These are phyloP conservation scores for Boletus rufocinnamomeus DNA, from an alignment of 768 basidiomycete species.

Conservation along the genomic window DNA sequence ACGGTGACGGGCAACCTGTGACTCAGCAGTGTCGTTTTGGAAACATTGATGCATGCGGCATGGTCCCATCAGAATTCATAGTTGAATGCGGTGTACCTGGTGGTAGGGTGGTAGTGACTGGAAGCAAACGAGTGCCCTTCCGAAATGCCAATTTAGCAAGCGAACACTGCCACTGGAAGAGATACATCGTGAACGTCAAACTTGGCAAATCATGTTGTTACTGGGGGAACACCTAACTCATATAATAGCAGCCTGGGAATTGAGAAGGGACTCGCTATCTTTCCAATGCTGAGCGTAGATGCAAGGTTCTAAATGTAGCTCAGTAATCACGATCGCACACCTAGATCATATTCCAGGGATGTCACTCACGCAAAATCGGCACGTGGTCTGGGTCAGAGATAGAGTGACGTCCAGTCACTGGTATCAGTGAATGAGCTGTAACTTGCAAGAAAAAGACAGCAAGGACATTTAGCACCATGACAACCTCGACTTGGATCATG, in stretches of 20 bases:
- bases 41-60: neutral
- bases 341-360: neutral
- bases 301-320: neutral
- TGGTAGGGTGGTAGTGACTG: too few relatives aligned
- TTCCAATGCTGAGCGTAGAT: neutral
- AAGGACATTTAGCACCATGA: neutral
- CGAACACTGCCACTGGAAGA: neutral
- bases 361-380: neutral
- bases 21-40: neutral
- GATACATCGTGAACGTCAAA: too few relatives aligned
- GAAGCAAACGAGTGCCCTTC: too few relatives aligned
- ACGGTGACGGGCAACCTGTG: neutral
- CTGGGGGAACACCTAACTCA: neutral
- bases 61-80: neutral
- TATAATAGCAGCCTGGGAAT: neutral
- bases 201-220: neutral
- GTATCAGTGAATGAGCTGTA: neutral
- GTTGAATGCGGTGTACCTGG: neutral
- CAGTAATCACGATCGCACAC: neutral
- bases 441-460: neutral
- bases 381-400: neutral
- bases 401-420: neutral
- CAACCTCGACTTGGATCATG: neutral
- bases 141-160: too few relatives aligned
- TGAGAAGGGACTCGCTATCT: neutral